Conservation (phyloP, 345 rosid genomes). For the Balakata baccata region DNA sequence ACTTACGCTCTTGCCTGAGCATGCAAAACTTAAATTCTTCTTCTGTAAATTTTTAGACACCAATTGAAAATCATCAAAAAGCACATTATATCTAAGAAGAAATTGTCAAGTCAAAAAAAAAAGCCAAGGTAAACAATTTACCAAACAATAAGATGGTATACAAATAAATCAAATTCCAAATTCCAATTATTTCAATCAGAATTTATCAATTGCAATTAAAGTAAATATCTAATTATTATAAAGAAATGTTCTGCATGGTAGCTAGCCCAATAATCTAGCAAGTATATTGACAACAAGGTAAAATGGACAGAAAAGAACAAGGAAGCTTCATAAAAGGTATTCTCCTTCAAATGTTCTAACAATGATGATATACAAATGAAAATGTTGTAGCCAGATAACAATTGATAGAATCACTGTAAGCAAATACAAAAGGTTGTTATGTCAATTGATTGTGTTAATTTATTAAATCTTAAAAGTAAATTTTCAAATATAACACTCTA, state of each 20-base stretch:
- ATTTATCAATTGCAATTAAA: not conserved
- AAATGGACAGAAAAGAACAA: not conserved
- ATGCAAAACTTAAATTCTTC: constrained; percentile 30
- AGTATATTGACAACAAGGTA: not conserved
- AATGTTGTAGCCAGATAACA: not conserved
- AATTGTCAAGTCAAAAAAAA: not conserved
- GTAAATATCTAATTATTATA: not conserved
- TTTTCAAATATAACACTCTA: not conserved
- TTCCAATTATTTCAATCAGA: not conserved
- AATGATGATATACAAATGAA: not conserved
- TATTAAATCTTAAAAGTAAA: not conserved
- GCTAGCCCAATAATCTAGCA: not conserved
- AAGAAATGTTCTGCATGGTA: not conserved
- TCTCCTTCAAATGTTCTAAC: not conserved
- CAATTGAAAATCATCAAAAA: constrained; percentile 12
- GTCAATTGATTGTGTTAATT: not conserved
- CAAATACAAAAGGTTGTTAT: not conserved
- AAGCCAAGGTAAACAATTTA: not conserved
- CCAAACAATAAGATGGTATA: not conserved
- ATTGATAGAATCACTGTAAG: not conserved
- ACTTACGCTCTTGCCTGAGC: constrained; percentile 20
- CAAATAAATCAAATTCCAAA: not conserved
- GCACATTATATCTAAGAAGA: not conserved
- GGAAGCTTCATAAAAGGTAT: not conserved
- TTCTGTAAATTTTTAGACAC: constrained; percentile 38